Percentiles rank a stretch among this genome's conserved stretches.
Evolutionary conservation across 768 basidiomycete species (phyloP).

Genomic region (Hygrophoropsis aurantiaca): DNA sequence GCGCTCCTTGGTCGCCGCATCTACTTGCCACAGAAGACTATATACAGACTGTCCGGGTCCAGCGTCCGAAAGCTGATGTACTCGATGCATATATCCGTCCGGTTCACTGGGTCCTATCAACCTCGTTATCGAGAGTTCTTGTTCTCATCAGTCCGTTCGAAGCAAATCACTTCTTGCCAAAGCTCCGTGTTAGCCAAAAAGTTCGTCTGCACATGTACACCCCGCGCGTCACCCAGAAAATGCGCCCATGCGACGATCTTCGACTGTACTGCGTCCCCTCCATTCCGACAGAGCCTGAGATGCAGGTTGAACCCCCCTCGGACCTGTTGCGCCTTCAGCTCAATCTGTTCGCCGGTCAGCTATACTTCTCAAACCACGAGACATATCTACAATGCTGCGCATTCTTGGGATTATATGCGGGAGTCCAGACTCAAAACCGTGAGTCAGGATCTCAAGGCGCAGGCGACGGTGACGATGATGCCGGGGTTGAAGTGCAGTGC

Average conservation of each 20-base stretch:
- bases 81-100: constrained; percentile 34
- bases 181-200: constrained; percentile 28
- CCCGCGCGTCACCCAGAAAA: constrained; percentile 32
- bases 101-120: constrained; percentile 34
- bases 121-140: constrained; percentile 27
- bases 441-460: too few species aligned
- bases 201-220: constrained; percentile 44
- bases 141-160: constrained; percentile 43
- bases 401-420: constrained; percentile 37
- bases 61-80: background rate
- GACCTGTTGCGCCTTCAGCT: constrained; percentile 29
- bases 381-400: constrained; percentile 35
- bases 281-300: constrained; percentile 16
- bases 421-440: too few species aligned
- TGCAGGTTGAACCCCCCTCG: too few species aligned
- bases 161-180: constrained; percentile 37
- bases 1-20: background rate
- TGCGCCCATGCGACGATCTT: constrained; percentile 37
- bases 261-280: constrained; percentile 19
- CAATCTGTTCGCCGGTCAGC: constrained; percentile 45
- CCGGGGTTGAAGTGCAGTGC: constrained; percentile 3
- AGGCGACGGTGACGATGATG: too few species aligned
- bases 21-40: constrained; percentile 14
- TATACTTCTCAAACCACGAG: constrained; percentile 35
- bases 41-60: background rate